Base-by-base conservation (phyloP, 805 yeast genomes). In the Nakazawaea holstii region DNA sequence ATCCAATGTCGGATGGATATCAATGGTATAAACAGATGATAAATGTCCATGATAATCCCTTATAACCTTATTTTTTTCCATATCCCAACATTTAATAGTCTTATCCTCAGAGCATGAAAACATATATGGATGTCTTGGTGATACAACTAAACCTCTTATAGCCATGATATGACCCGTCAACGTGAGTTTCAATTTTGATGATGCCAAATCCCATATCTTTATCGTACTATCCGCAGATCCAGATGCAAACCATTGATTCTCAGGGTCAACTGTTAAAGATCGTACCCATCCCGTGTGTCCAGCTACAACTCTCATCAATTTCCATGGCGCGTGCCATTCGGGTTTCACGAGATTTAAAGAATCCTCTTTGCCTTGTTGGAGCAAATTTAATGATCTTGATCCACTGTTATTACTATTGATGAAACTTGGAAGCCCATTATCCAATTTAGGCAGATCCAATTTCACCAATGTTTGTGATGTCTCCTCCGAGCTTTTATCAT, bases 241-340 rank as follows among this genome's bases (percentile, higher is more conserved):
- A 0, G 97, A 83, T 7, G 84, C 95, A 66, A 88, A 92, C 88
- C 94, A 94, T 54, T 82, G 77, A 61, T 90, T 90, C 30, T 84
- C 84, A 0, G 96, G 96, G 51, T 94, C 98, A 15, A 87, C 77
- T 7, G 84, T 74, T 2, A 90, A 68, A n/a, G 87, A 75, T 40
- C 95, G 73, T 1, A 94, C 89, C 91, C 97, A 91, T 0, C 99
- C 99, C 35, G 78, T 74, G 61, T 94, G 99, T 3, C 98, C 98
- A 1, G 87, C 80, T 0, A 92, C 72, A 3, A 92, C 89, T 48
- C 84, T 72, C 59, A 71, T 73, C 6, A 87, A 71, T 55, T 79
- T 77, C 96, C 96, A 89, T 2, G 81, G 77, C 1, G 79, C 76
- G 58, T 79, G 87, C 75, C 66, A 61, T 26, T 56, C 59, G 3